Evolutionary conservation across 768 basidiomycete genomes (phyloP).

Genomic region (Zangia roseola): DNA sequence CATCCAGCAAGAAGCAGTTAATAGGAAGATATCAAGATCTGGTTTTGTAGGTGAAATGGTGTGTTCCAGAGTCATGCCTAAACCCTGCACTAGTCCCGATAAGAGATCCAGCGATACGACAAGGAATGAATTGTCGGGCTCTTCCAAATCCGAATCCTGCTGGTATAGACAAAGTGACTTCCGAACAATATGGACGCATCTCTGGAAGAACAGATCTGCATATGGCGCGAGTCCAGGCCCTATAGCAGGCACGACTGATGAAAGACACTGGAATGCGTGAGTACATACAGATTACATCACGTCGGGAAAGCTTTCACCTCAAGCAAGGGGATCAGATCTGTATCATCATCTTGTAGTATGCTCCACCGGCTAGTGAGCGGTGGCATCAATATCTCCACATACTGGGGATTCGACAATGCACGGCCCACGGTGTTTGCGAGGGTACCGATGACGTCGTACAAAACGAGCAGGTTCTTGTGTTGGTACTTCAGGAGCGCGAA

Average conservation of each 20-base stretch:
- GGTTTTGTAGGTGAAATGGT: conserved; percentile 71
- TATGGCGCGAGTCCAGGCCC: conserved; percentile 86
- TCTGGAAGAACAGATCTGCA: conserved; percentile 87
- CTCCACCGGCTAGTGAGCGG: conserved; percentile 88
- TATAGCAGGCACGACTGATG: conserved; percentile 96
- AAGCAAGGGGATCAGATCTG: conserved; percentile 89
- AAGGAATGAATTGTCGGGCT: conserved; percentile 95
- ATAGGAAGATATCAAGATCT: conserved; percentile 56
- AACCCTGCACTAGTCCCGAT: conserved; percentile 92
- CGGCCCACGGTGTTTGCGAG: conserved; percentile 94
- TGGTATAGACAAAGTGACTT: conserved; percentile 77
- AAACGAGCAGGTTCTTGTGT: conserved; percentile 97
- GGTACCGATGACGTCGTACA: conserved; percentile 98
- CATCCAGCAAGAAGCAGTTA: conserved; percentile 87
- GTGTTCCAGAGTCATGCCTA: conserved; percentile 74
- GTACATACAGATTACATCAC: conserved; percentile 3
- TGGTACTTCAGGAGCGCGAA: conserved; percentile 98
- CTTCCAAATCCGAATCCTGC: conserved; percentile 86
- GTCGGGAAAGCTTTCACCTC: conserved; percentile 59
- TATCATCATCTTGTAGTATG: conserved; percentile 87
- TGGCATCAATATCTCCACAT: conserved; percentile 96
- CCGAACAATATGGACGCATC: conserved; percentile 86
- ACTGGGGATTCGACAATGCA: conserved; percentile 79
- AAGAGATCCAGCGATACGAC: conserved; percentile 97
- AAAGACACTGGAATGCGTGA: conserved; percentile 69